Conservation (phyloP, 352 stramenopile genomes). For the Phytophthora ohioensis region DNA sequence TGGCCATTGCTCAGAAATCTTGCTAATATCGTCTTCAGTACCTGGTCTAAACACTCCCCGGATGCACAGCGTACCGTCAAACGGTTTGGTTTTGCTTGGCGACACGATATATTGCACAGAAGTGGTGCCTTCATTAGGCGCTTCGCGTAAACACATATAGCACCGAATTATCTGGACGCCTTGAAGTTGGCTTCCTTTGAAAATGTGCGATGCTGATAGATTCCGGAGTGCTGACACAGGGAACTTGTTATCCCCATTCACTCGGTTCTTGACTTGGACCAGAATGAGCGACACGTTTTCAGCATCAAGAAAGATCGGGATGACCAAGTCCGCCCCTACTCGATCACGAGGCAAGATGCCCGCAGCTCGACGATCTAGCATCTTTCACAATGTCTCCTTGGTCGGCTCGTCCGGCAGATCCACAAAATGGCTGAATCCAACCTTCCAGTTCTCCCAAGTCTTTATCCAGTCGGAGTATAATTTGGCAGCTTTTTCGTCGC, state of each 20-base stretch:
- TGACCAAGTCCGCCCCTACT: background rate
- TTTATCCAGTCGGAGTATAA: background rate
- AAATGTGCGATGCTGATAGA: background rate
- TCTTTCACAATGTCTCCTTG: background rate
- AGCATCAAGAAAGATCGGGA: conserved; percentile 1
- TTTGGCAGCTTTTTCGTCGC: background rate
- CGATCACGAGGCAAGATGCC: background rate
- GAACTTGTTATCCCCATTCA: background rate
- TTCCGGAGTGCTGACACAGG: background rate
- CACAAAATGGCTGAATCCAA: conserved; percentile 4
- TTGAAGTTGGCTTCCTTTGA: background rate
- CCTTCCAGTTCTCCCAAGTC: background rate
- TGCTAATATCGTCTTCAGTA: background rate
- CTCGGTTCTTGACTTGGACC: conserved; percentile 3
- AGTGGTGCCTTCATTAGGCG: no score
- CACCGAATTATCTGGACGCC: background rate
- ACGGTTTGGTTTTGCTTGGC: no score
- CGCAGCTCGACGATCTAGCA: conserved; percentile 1
- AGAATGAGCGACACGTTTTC: background rate
- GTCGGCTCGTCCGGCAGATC: background rate
- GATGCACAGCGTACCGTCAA: no score
- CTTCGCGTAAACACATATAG: background rate
- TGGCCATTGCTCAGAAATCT: background rate
- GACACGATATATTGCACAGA: no score
- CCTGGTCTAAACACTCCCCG: no score